Evolutionary conservation across 106 monocot species (phyloP).

Genomic region (Alisma plantagoaquatica): DNA sequence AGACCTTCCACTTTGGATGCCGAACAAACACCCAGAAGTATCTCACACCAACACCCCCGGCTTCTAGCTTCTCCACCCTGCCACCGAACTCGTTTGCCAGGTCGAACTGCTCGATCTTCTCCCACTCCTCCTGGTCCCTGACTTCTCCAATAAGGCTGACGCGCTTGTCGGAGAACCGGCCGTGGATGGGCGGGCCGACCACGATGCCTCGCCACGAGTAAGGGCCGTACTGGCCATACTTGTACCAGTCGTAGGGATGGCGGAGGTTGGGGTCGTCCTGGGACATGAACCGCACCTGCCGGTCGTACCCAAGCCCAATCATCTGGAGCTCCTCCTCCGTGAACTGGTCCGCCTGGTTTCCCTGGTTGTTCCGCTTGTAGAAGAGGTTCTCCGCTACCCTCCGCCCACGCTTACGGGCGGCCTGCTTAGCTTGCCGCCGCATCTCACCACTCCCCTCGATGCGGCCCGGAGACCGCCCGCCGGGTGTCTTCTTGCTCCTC

Average conservation of each 20-base stretch:
- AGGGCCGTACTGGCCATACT: slow-evolving; percentile 82
- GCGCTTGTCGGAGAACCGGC: slow-evolving; percentile 83
- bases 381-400: slow-evolving; percentile 62
- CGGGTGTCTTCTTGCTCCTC: slow-evolving; percentile 74
- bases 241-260: slow-evolving; percentile 94
- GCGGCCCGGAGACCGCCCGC: slow-evolving; percentile 36
- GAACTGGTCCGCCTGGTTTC: slow-evolving; percentile 56
- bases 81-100: slow-evolving; percentile 53
- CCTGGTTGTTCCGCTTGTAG: slow-evolving; percentile 39
- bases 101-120: slow-evolving; percentile 73
- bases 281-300: slow-evolving; percentile 75
- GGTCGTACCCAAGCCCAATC: slow-evolving; percentile 92
- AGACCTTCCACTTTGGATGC: slow-evolving; percentile 67
- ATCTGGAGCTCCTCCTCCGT: slow-evolving; percentile 85
- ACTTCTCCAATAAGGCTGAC: slow-evolving; percentile 63
- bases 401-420: slow-evolving; percentile 47
- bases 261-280: slow-evolving; percentile 75
- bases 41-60: slow-evolving; percentile 25
- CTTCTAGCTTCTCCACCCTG: slow-evolving; percentile 31
- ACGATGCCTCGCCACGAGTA: slow-evolving; percentile 93
- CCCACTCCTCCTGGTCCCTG: slow-evolving; percentile 70
- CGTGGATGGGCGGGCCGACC: slow-evolving; percentile 83
- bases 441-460: slow-evolving; percentile 82
- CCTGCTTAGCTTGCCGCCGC: slow-evolving; percentile 60
- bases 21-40: slow-evolving; percentile 94